phyloP scores from a whole-genome alignment of 495 filamentous ascomycete genomes.

The Hypoxylon fuscum region DNA sequence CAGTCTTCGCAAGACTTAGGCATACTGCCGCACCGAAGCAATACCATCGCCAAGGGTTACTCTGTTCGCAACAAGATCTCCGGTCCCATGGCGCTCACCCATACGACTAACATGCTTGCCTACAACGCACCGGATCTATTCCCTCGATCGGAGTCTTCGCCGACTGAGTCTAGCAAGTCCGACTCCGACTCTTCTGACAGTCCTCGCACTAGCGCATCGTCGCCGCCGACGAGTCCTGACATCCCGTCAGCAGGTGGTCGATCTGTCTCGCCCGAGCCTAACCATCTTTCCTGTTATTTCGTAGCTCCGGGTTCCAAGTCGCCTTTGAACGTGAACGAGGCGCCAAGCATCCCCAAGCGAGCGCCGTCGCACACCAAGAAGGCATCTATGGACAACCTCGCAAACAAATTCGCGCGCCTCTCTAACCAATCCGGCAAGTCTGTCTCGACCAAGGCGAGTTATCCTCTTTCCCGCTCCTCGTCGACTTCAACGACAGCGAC shows the following conservation, averaged over 20 bases:
- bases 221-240: slow-evolving; percentile 76
- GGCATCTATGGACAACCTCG: slow-evolving; percentile 57
- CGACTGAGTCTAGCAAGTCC: slow-evolving; percentile 62
- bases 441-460: slow-evolving; percentile 56
- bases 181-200: slow-evolving; percentile 67
- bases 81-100: slow-evolving; percentile 82
- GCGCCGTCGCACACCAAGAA: slow-evolving; percentile 87
- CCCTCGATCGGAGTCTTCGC: slow-evolving; percentile 62
- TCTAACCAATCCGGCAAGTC: slow-evolving; percentile 56
- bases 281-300: slow-evolving; percentile 87
- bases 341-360: slow-evolving; percentile 75
- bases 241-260: slow-evolving; percentile 69
- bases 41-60: slow-evolving; percentile 51
- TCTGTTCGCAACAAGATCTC: slow-evolving; percentile 77
- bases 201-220: slow-evolving; percentile 64
- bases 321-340: slow-evolving; percentile 52
- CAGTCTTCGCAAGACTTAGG: slow-evolving; percentile 49
- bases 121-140: slow-evolving; percentile 89
- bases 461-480: slow-evolving; percentile 57
- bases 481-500: slow-evolving; percentile 59
- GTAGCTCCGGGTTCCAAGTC: slow-evolving; percentile 57
- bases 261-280: slow-evolving; percentile 69
- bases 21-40: slow-evolving; percentile 54
- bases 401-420: slow-evolving; percentile 68
- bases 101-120: slow-evolving; percentile 94